Conservation (phyloP, 2,329 filamentous ascomycete genomes). For the Zasmidium cellare region DNA sequence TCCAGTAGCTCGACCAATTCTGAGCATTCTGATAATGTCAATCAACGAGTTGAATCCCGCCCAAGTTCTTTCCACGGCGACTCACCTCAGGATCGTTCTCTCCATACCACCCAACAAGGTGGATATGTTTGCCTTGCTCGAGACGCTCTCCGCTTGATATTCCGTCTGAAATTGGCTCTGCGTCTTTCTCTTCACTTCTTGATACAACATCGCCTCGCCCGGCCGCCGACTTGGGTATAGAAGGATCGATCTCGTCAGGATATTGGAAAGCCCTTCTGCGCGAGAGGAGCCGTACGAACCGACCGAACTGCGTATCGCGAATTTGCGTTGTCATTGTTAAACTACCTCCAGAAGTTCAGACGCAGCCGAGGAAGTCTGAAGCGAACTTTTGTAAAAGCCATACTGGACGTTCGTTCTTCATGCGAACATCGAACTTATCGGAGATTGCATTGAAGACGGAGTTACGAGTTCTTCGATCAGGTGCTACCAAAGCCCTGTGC, state of each 20-base stretch:
- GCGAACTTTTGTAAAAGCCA: too few species aligned
- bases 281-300: neutral
- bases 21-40: constrained; percentile 42
- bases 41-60: constrained; percentile 42
- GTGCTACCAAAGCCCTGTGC: neutral
- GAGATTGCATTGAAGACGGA: neutral
- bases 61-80: constrained; percentile 37
- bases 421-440: neutral
- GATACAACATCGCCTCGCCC: neutral
- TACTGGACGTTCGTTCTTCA: neutral
- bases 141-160: neutral
- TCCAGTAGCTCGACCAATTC: constrained; percentile 50
- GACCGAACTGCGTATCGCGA: neutral
- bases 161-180: too few species aligned
- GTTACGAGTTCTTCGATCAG: neutral
- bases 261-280: neutral
- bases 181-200: neutral
- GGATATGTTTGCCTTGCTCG: constrained; percentile 3
- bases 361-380: too few species aligned
- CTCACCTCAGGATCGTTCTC: constrained; percentile 7
- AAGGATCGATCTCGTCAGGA: neutral
- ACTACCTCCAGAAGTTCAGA: too few species aligned
- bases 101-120: constrained; percentile 7
- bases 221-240: neutral
- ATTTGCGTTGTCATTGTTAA: neutral